These are phyloP conservation scores for Oidiodendron maius DNA, from an alignment of 495 filamentous ascomycete genomes.

Conservation along the genomic window DNA sequence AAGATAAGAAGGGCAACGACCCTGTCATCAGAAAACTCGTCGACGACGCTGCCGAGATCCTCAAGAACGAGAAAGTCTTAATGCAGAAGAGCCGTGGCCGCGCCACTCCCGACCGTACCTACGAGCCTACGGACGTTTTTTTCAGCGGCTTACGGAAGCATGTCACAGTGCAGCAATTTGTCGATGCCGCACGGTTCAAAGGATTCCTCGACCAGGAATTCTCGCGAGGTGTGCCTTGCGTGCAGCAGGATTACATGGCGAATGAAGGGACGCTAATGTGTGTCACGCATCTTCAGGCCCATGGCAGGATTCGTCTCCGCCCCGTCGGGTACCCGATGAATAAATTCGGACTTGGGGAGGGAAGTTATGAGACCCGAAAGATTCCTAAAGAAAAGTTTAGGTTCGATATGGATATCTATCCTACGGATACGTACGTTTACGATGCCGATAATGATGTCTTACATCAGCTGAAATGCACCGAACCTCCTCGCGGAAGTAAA, in stretches of 20 bases:
- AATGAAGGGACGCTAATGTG: slow-evolving; percentile 66
- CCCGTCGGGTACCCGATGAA: slow-evolving; percentile 55
- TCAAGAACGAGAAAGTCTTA: slow-evolving; percentile 56
- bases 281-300: slow-evolving; percentile 59
- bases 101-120: slow-evolving; percentile 47
- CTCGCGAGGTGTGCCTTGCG: slow-evolving; percentile 26
- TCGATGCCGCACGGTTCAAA: slow-evolving; percentile 54
- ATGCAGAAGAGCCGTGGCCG: slow-evolving; percentile 47
- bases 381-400: slow-evolving; percentile 60
- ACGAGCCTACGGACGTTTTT: slow-evolving; percentile 54
- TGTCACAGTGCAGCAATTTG: slow-evolving; percentile 37
- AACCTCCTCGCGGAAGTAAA: slow-evolving; percentile 20
- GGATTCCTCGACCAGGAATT: slow-evolving; percentile 49
- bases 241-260: slow-evolving; percentile 35
- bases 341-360: slow-evolving; percentile 65
- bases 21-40: slow-evolving; percentile 28
- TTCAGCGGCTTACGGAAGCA: slow-evolving; percentile 40
- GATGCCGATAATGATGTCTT: slow-evolving; percentile 47
- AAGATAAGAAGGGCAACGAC: background rate
- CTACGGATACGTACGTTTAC: slow-evolving; percentile 52
- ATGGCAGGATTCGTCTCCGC: slow-evolving; percentile 48
- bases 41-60: slow-evolving; percentile 46
- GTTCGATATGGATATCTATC: slow-evolving; percentile 56
- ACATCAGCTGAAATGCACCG: slow-evolving; percentile 1
- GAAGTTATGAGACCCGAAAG: slow-evolving; percentile 62